Conservation (phyloP, 2,329 filamentous ascomycete genomes). For the Sporothrix schenckii region DNA sequence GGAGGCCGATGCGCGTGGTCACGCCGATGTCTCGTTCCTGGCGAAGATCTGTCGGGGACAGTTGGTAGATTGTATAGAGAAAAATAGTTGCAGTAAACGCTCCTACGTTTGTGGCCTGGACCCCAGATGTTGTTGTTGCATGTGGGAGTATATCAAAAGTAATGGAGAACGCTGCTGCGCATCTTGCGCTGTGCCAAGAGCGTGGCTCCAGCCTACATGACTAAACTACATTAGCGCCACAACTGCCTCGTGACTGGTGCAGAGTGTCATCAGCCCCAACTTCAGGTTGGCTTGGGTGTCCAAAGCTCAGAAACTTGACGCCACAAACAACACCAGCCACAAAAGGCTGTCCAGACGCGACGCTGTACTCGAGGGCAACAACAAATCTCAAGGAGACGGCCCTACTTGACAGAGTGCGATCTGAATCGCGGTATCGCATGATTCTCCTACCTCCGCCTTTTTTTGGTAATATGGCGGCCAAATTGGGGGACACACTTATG, state of each 20-base stretch:
- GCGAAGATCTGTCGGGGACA: not conserved
- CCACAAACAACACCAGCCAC: constrained; percentile 16
- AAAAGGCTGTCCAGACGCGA: not conserved
- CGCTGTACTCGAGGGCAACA: not conserved
- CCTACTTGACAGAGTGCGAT: not conserved
- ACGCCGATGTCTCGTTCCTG: not conserved
- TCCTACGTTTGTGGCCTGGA: not conserved
- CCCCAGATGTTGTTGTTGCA: not conserved
- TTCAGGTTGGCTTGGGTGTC: too few species aligned
- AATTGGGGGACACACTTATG: constrained; percentile 33
- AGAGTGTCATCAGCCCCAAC: constrained; percentile 5
- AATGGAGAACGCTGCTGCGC: constrained; percentile 3
- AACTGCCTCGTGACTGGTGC: constrained; percentile 32
- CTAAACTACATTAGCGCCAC: constrained; percentile 29
- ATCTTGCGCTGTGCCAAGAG: not conserved
- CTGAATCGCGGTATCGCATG: not conserved
- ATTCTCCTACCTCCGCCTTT: too few species aligned
- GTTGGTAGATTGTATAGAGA: too few species aligned
- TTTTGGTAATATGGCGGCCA: constrained; percentile 17
- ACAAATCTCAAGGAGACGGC: not conserved
- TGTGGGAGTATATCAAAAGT: not conserved
- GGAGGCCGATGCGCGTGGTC: not conserved
- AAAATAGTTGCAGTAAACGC: not conserved
- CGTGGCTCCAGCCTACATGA: constrained; percentile 25
- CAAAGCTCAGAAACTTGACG: not conserved